Conservation (phyloP, 106 monocot genomes). For the Xerophyta viscosa region DNA sequence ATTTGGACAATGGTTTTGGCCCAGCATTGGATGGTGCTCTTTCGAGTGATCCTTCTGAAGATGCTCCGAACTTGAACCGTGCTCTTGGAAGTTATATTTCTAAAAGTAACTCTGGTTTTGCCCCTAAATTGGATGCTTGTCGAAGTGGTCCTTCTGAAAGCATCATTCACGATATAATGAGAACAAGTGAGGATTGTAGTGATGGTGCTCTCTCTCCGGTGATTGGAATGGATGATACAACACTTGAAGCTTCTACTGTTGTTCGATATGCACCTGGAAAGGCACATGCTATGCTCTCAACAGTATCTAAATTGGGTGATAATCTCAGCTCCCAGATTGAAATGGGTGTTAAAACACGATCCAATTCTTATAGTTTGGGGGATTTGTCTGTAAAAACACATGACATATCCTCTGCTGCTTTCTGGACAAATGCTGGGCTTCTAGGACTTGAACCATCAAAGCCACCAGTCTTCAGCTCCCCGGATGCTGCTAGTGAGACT, state of each 20-base stretch:
- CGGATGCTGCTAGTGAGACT: slow-evolving; percentile 8
- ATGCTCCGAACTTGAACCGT: too few relatives aligned
- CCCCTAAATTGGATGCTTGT: slow-evolving; percentile 2
- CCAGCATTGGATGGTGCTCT: background rate
- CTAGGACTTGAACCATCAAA: slow-evolving; percentile 93
- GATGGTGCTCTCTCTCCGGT: slow-evolving; percentile 10
- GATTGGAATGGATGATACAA: slow-evolving; percentile 2
- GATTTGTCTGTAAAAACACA: slow-evolving; percentile 10
- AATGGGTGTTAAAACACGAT: slow-evolving; percentile 1
- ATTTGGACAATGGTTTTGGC: background rate
- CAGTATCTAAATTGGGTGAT: too few relatives aligned
- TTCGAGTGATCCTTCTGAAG: slow-evolving; percentile 9
- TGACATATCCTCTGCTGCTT: slow-evolving; percentile 24
- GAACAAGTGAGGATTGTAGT: slow-evolving; percentile 11
- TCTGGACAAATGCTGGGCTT: slow-evolving; percentile 95
- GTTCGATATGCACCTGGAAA: too few relatives aligned
- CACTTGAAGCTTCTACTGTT: too few relatives aligned
- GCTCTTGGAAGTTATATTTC: too few relatives aligned
- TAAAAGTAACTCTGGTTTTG: slow-evolving; percentile 4
- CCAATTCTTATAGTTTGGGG: slow-evolving; percentile 1
- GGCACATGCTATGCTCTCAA: too few relatives aligned
- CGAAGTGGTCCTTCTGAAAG: slow-evolving; percentile 10
- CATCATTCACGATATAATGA: background rate
- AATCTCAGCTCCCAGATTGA: slow-evolving; percentile 5
- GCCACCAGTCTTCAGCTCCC: slow-evolving; percentile 54